Evolutionary conservation across 2,329 filamentous ascomycete species (phyloP).

Genomic region (Tolypocladium endophyticum): DNA sequence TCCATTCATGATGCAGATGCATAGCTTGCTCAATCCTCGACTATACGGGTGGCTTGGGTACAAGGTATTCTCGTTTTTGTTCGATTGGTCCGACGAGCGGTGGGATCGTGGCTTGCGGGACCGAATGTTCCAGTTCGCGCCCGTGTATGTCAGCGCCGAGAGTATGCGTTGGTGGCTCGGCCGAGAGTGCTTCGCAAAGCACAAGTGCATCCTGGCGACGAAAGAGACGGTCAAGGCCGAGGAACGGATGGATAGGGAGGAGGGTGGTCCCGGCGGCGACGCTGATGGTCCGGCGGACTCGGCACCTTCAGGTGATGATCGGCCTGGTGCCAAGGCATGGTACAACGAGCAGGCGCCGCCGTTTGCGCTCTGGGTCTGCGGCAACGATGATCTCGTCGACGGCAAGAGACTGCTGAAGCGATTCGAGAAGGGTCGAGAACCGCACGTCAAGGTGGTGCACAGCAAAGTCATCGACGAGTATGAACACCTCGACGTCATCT

Average conservation of each 20-base stretch:
- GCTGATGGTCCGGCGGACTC: not conserved
- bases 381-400: constrained; percentile 75
- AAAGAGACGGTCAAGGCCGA: constrained; percentile 56
- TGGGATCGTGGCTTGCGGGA: constrained; percentile 75
- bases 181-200: constrained; percentile 64
- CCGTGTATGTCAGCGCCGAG: constrained; percentile 82
- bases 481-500: constrained; percentile 89
- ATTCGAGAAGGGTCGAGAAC: constrained; percentile 69
- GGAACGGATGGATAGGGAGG: constrained; percentile 45
- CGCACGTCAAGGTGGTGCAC: constrained; percentile 70
- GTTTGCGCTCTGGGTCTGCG: constrained; percentile 80
- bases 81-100: constrained; percentile 73
- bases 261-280: not conserved
- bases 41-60: constrained; percentile 80
- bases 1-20: constrained; percentile 84
- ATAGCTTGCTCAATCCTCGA: constrained; percentile 49
- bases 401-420: constrained; percentile 63
- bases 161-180: constrained; percentile 96
- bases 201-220: constrained; percentile 80
- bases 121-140: constrained; percentile 85
- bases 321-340: constrained; percentile 54
- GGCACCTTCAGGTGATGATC: not conserved
- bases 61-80: constrained; percentile 79
- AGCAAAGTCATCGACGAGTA: constrained; percentile 76
- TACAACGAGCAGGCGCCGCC: constrained; percentile 72